These are phyloP conservation scores for Globisporangium carolinianum DNA, from an alignment of 352 stramenopile genomes.

Conservation along the genomic window DNA sequence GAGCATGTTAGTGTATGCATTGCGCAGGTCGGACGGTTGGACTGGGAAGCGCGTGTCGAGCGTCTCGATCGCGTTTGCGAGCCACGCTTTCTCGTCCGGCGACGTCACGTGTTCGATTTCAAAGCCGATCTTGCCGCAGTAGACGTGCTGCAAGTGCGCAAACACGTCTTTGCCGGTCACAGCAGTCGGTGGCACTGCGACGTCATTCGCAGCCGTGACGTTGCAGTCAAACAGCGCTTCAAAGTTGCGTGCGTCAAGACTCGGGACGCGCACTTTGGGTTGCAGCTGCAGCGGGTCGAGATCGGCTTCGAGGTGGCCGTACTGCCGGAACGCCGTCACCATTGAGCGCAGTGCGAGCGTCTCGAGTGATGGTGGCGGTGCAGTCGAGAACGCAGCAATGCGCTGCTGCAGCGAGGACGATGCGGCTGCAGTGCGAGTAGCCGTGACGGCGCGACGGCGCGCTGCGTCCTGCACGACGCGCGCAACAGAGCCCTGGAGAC, in stretches of 20 bases:
- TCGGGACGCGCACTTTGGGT: conserved; percentile 23
- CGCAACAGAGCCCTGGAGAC: conserved; percentile 33
- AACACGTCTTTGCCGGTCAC: conserved; percentile 44
- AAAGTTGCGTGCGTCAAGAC: conserved; percentile 41
- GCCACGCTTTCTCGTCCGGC: conserved; percentile 57
- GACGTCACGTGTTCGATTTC: conserved; percentile 75
- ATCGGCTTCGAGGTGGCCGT: conserved; percentile 68
- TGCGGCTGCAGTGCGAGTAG: not conserved
- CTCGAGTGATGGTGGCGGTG: conserved; percentile 43
- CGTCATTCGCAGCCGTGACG: conserved; percentile 12
- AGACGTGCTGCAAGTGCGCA: conserved; percentile 46
- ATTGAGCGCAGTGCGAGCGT: conserved; percentile 59
- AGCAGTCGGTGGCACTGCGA: conserved; percentile 14
- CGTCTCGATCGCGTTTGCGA: conserved; percentile 48
- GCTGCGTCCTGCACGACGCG: conserved; percentile 19
- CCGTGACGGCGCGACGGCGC: not conserved
- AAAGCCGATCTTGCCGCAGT: conserved; percentile 77
- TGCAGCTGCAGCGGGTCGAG: conserved; percentile 54
- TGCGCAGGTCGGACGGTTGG: conserved; percentile 60
- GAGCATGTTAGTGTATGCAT: conserved; percentile 74
- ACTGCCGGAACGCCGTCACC: conserved; percentile 64
- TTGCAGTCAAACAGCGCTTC: conserved; percentile 31
- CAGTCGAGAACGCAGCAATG: conserved; percentile 16
- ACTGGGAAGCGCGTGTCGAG: conserved; percentile 36
- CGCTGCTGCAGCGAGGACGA: not conserved